A percentile compares a stretch with the other conserved stretches of the same genome.
Conservation (phyloP, 2,329 filamentous ascomycete genomes). For the Stagonosporopsis rhizophila region DNA sequence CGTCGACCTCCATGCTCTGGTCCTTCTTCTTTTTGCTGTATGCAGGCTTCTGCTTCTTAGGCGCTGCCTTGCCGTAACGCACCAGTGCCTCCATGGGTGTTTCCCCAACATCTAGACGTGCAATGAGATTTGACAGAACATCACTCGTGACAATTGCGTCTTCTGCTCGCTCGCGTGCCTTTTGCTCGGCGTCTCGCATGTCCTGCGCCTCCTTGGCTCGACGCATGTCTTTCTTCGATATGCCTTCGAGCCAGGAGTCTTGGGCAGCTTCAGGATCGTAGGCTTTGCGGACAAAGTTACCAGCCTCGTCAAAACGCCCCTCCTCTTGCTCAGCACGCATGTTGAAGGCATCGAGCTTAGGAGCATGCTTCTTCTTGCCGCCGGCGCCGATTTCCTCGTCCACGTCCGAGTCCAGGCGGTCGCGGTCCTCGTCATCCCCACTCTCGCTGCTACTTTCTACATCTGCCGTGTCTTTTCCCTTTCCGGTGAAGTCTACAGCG, state of each 20-base stretch:
- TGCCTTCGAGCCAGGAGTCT: slow-evolving; percentile 89
- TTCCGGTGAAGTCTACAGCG: slow-evolving; percentile 62
- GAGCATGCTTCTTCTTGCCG: slow-evolving; percentile 89
- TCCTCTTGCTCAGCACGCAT: slow-evolving; percentile 90
- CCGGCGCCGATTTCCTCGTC: slow-evolving; percentile 92
- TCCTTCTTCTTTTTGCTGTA: slow-evolving; percentile 51
- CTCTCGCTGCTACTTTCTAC: slow-evolving; percentile 66
- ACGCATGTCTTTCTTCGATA: slow-evolving; percentile 93
- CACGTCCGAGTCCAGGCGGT: slow-evolving; percentile 70
- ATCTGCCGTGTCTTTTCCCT: slow-evolving; percentile 60
- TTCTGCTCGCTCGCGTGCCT: slow-evolving; percentile 73
- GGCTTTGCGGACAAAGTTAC: slow-evolving; percentile 91
- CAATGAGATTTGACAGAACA: slow-evolving; percentile 75
- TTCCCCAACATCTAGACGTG: slow-evolving; percentile 77
- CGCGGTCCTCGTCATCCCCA: slow-evolving; percentile 69
- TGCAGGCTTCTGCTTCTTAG: slow-evolving; percentile 58
- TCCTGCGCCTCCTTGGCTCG: slow-evolving; percentile 86
- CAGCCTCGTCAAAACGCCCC: slow-evolving; percentile 86
- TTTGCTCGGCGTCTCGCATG: slow-evolving; percentile 78
- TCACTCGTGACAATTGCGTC: slow-evolving; percentile 78
- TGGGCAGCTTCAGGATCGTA: slow-evolving; percentile 87
- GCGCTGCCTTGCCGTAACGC: slow-evolving; percentile 71
- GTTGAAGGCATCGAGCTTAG: slow-evolving; percentile 95
- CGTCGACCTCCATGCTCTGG: slow-evolving; percentile 74
- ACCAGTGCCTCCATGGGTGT: slow-evolving; percentile 88